Base-by-base conservation (phyloP, 768 basidiomycete species). In the Leccinum aurantiacum region DNA sequence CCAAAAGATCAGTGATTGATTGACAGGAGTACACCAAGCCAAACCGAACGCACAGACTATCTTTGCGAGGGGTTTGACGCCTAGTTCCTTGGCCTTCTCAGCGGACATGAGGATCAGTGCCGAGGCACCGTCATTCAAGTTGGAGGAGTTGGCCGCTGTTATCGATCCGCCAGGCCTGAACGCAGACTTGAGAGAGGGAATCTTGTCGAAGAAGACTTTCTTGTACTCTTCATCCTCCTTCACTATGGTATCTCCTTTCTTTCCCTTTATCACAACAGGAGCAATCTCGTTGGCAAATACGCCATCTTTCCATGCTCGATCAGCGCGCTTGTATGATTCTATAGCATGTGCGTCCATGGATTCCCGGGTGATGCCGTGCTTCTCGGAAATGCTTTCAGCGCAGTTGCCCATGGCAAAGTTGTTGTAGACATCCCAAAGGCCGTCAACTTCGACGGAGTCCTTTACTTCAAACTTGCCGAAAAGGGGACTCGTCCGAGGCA, bases 401-500 rank as follows among this genome's bases (percentile, higher is more conserved):
- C 96, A 98, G 82, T 93, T 93, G 59, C 97, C 97, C 97, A 99
- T 99, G 31, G 94, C 88, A 71, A 93, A 91, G 77, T 98, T 88
- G 82, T 97, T 95, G 84, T 94, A 97, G 55, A 93, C 93, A 75
- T 99, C 97, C 86, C 88, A 91, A 53, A 99, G 90, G 65, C 95
- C 97, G 67, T 99, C 97, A 67, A 77, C 82, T 76, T 95, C 90
- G 37, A 98, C 82, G 14, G 95, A 90, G 75, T 98, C 97, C 63
- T 79, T 86, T 46, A 93, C 76, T 62, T 88, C 85, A 76, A 95
- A 88, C 78, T 96, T 93, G 62, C 97, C 97, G 66, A 95, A 99
- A 8, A 77, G 71, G 7, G 91, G 91, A 71, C 89, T 91, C 56
- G 86, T 82, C 48, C 93, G 90, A 48, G 91, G 90, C 51, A 92